Base-by-base conservation (phyloP, 2,329 filamentous ascomycete species). In the Pseudocercospora eumusae region DNA sequence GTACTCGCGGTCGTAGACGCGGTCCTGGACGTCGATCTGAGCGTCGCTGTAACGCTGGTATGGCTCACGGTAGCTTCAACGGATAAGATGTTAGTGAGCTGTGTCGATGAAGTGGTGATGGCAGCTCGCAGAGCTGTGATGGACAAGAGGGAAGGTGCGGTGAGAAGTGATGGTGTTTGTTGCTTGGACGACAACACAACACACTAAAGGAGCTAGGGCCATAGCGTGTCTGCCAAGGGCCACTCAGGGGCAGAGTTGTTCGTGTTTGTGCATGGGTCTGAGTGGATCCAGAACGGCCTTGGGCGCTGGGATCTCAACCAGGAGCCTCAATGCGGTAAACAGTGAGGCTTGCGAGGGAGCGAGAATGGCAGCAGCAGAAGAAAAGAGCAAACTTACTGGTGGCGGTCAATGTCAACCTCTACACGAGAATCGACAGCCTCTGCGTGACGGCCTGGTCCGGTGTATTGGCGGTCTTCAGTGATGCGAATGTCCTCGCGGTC, bases 11-110 rank as follows among this genome's bases (percentile, higher is more conserved):
- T 81, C 79, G 75, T 75, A 76, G 62, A 71, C 67, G 62, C 72
- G 75, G 73, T 81, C 82, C 76, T 90, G 83, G 74, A 87, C 81
- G 79, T 91, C 85, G 77, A 90, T 79, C 76, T 86, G 85, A 76
- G 85, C 83, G 77, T 88, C 85, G 73, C 83, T 80, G 81, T 86
- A 87, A 65, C 80, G 80, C 73, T 78, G 78, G 77, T 81, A 79
- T 68, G 82, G 79, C 75, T 82, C 80, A 73, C 80, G 81, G 77
- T 85, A 85, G 75, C 84, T 86, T 75, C 58, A 60, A 45, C 58
- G 27, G 56, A 63, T 33, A 50, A 28, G 56, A 57, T 60, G 67
- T 69, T 61, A 68, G 65, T 59, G 53, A 59, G 60, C 62, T 64
- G 59, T 56, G 33, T 54, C 56, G 57, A 66, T 70, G 66, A 70